Base-by-base conservation (phyloP, 495 filamentous ascomycete genomes). In the Trichoderma reesei region DNA sequence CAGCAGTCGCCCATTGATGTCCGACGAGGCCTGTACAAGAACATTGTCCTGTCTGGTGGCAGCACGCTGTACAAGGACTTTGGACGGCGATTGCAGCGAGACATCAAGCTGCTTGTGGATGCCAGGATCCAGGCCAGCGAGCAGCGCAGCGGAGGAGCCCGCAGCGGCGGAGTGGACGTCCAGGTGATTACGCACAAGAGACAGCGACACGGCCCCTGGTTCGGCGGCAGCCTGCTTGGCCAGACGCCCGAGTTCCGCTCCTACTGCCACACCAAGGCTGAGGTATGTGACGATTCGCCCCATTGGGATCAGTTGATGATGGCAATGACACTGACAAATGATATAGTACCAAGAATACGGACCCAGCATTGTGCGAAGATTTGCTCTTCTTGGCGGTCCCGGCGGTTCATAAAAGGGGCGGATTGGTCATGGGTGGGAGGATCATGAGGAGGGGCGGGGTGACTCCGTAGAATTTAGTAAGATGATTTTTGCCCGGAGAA, bases 161-260 rank as follows among this genome's bases (percentile, higher is more conserved):
- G 85, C 72, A 94, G 90, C 70, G 95, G 95, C 59, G 94, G 94
- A 48, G 77, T 98, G 69, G 94, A 98, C 64, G 94, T 98, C 51
- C 91, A 95, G 67, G 94, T 98, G 65, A 92, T 98, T 65, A 89
- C 90, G 54, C 95, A 98, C 79, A 96, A 94, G 82, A 80, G 92
- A 74, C 94, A 98, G 82, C 80, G 91, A 64, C 92, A 98, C 72
- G 94, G 94, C 13, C 94, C 94, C 42, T 98, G 94, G 94, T 98
- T 97, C 76, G 94, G 94, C 70, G 94, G 94, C 61, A 94, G 90
- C 72, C 82, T 98, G 80, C 79, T 98, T 66, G 95, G 93, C 61
- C 94, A 97, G 80, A 98, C 94, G 18, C 94, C 94, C n/a, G 95
- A 98, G 75, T 98, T 98, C 81, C 82, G 90, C 72, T 96, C 90